Percentiles rank a stretch among this genome's conserved stretches.
phyloP scores from a whole-genome alignment of 2,329 filamentous ascomycete species.

The Diaporthe helianthi region DNA sequence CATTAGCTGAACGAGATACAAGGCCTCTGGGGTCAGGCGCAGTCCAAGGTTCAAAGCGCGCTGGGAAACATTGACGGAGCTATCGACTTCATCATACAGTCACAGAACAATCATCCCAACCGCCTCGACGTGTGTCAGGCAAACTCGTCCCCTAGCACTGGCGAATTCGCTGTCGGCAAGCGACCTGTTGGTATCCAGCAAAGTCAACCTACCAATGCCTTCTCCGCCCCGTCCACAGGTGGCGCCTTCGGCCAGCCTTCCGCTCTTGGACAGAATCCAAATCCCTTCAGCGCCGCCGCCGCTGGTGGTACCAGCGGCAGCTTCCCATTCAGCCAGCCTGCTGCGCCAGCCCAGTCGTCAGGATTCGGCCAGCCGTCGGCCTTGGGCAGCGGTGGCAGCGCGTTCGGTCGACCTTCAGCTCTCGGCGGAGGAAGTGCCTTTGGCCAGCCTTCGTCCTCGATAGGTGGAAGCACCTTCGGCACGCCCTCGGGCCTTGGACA shows the following conservation, averaged over 20 bases:
- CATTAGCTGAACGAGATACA: slow-evolving; percentile 66
- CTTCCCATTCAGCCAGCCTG: slow-evolving; percentile 40
- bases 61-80: slow-evolving; percentile 75
- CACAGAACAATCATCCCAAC: slow-evolving; percentile 76
- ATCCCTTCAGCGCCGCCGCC: slow-evolving; percentile 49
- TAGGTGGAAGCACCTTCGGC: slow-evolving; percentile 47
- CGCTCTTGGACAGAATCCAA: slow-evolving; percentile 43
- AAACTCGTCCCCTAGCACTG: slow-evolving; percentile 51
- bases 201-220: slow-evolving; percentile 38
- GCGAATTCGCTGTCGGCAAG: slow-evolving; percentile 53
- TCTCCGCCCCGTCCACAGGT: slow-evolving; percentile 36
- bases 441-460: slow-evolving; percentile 40
- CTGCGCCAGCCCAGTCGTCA: slow-evolving; percentile 34
- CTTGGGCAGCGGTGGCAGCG: slow-evolving; percentile 38
- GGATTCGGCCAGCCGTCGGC: slow-evolving; percentile 50
- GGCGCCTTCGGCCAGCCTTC: slow-evolving; percentile 51
- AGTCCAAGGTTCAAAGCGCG: slow-evolving; percentile 76
- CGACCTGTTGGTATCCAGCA: slow-evolving; percentile 37
- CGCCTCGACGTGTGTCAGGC: slow-evolving; percentile 68
- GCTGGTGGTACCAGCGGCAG: not conserved
- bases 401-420: slow-evolving; percentile 44
- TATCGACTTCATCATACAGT: slow-evolving; percentile 70
- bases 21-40: slow-evolving; percentile 67
- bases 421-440: slow-evolving; percentile 37
- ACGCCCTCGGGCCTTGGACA: slow-evolving; percentile 46